phyloP scores from a whole-genome alignment of 2,329 filamentous ascomycete species.

The Drechslerella stenobrocha region DNA sequence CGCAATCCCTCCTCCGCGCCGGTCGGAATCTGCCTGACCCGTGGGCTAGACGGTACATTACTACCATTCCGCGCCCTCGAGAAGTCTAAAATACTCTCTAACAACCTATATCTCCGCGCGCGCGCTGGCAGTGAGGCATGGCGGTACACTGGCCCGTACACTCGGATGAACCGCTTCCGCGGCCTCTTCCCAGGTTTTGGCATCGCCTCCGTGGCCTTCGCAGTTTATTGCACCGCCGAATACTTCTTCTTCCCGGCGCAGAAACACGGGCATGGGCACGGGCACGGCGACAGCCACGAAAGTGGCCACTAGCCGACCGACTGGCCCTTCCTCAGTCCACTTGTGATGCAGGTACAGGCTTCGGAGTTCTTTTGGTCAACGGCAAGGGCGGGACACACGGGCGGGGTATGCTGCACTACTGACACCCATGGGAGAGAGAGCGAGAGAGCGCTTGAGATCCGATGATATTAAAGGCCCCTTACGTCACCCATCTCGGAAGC shows the following conservation, averaged over 20 bases:
- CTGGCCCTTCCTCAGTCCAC: background rate
- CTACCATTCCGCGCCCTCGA: background rate
- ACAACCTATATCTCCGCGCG: background rate
- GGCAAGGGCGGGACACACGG: background rate
- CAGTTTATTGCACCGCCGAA: constrained; percentile 86
- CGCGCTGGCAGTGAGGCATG: constrained; percentile 81
- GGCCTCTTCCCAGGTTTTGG: constrained; percentile 84
- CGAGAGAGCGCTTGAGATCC: background rate
- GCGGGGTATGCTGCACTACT: background rate
- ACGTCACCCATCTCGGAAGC: constrained; percentile 1
- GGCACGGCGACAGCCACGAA: constrained; percentile 29
- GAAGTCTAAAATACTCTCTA: constrained; percentile 1
- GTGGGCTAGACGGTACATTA: constrained; percentile 40
- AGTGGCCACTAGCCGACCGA: background rate
- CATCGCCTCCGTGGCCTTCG: constrained; percentile 88
- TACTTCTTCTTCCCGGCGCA: constrained; percentile 79
- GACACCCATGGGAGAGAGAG: background rate
- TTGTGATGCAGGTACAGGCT: background rate
- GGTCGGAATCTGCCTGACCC: constrained; percentile 44
- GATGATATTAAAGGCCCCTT: constrained; percentile 1
- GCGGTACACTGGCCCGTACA: constrained; percentile 89
- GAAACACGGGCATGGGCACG: constrained; percentile 60
- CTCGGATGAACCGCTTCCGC: constrained; percentile 85
- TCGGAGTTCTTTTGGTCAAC: background rate
- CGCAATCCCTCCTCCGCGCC: constrained; percentile 46